Percentiles rank a stretch among this genome's conserved stretches.
phyloP scores from a whole-genome alignment of 176 grass and related monocot species.

The Musa acuminata region DNA sequence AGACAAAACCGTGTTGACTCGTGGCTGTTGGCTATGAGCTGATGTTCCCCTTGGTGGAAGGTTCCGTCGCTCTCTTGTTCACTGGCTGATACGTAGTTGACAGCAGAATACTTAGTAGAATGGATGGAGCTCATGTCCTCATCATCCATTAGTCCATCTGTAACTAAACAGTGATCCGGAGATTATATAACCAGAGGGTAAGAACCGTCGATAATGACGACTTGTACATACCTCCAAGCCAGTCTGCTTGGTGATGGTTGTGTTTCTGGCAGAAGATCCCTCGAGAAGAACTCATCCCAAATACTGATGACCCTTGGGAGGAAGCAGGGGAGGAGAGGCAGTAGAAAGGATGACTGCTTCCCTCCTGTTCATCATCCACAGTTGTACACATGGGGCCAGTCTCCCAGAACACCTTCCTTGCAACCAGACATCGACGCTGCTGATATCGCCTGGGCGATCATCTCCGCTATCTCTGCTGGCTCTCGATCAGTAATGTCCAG shows the following conservation, averaged over 20 bases:
- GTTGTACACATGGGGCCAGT: conserved; percentile 12
- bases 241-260: too few relatives aligned
- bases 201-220: too few relatives aligned
- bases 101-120: conserved; percentile 46
- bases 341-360: conserved; percentile 32
- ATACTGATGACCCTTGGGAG: conserved; percentile 33
- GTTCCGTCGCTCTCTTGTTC: conserved; percentile 1
- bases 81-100: conserved; percentile 35
- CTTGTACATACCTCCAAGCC: too few relatives aligned
- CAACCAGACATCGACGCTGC: conserved; percentile 40
- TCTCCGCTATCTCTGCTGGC: conserved; percentile 34
- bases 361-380: conserved; percentile 18
- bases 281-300: conserved; percentile 8
- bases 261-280: neutral
- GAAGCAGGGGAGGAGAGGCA: conserved; percentile 50
- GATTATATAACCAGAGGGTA: too few relatives aligned
- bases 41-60: neutral
- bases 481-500: conserved; percentile 56
- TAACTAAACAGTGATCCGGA: too few relatives aligned
- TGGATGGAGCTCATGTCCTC: conserved; percentile 47
- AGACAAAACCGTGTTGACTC: too few relatives aligned
- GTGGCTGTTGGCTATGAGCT: too few relatives aligned
- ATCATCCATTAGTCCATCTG: conserved; percentile 26
- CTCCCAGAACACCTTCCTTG: conserved; percentile 24
- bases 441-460: conserved; percentile 32